phyloP scores from a whole-genome alignment of 1,284 basidiomycete genomes.

The Moniliella sp. region DNA sequence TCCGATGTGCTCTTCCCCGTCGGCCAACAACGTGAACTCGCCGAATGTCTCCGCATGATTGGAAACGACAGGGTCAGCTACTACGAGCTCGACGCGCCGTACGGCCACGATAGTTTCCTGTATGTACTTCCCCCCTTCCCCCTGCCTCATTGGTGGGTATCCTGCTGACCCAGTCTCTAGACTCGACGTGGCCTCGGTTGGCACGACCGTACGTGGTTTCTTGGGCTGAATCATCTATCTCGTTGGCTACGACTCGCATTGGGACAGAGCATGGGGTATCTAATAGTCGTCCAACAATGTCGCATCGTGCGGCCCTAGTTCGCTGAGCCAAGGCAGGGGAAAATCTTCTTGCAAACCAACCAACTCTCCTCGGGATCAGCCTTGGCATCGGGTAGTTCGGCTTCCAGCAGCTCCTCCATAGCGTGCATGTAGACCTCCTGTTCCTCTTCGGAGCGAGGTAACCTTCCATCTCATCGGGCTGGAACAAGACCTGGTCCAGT shows the following conservation, averaged over 20 bases:
- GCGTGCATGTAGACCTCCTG: no score
- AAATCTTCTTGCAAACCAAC: no score
- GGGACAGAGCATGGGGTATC: no score
- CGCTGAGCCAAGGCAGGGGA: no score
- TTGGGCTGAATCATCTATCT: not conserved
- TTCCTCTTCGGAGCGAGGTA: no score
- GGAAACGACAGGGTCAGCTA: slow-evolving; percentile 63
- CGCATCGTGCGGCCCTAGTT: no score
- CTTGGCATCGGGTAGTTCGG: no score
- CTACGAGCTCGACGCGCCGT: slow-evolving; percentile 90
- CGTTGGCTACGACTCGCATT: not conserved
- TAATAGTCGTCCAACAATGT: no score
- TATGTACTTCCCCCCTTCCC: slow-evolving; percentile 25
- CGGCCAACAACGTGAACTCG: slow-evolving; percentile 85
- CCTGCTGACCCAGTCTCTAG: not conserved
- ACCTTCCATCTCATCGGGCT: no score
- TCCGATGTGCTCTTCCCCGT: slow-evolving; percentile 90
- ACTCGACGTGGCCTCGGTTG: not conserved
- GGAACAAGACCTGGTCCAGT: no score
- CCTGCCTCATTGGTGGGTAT: not conserved
- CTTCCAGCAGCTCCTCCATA: no score
- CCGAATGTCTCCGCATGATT: slow-evolving; percentile 68
- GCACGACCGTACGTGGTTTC: not conserved
- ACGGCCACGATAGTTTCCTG: slow-evolving; percentile 85
- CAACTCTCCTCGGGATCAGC: no score